Percentiles rank a stretch among this genome's conserved stretches.
Conservation (phyloP, 2,329 filamentous ascomycete species). For the Colletotrichum falcatum region DNA sequence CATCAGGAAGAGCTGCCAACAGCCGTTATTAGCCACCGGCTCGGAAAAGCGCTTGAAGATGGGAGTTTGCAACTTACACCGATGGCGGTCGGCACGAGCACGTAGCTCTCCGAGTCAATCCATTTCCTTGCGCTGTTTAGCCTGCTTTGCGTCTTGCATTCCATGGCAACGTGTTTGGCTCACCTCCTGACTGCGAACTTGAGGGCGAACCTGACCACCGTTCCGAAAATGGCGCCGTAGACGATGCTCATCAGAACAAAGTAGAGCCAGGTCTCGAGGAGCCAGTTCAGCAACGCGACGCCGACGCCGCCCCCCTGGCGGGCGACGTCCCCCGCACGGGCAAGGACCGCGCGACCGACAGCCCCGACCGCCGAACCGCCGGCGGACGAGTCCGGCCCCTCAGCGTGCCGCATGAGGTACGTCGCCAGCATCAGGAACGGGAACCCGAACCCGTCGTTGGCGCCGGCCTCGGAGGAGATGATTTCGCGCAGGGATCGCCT, state of each 20-base stretch:
- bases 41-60: conserved; percentile 43
- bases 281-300: conserved; percentile 67
- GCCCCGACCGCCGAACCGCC: conserved; percentile 1
- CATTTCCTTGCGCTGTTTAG: conserved; percentile 56
- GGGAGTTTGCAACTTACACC: conserved; percentile 50
- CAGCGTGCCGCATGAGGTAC: conserved; percentile 67
- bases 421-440: conserved; percentile 70
- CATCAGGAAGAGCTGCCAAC: conserved; percentile 67
- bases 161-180: conserved; percentile 6
- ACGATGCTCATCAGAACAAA: conserved; percentile 64
- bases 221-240: conserved; percentile 66
- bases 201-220: conserved; percentile 58
- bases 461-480: conserved; percentile 71
- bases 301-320: conserved; percentile 64
- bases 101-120: conserved; percentile 67
- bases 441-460: conserved; percentile 73
- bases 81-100: conserved; percentile 63
- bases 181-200: conserved; percentile 55
- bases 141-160: too few relatives aligned
- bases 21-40: not conserved
- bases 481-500: conserved; percentile 68
- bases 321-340: conserved; percentile 55
- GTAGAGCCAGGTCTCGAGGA: conserved; percentile 71
- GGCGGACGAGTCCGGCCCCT: conserved; percentile 46
- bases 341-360: conserved; percentile 14